phyloP scores from a whole-genome alignment of 2,329 filamentous ascomycete species.

The Pezicula rhizophila region DNA sequence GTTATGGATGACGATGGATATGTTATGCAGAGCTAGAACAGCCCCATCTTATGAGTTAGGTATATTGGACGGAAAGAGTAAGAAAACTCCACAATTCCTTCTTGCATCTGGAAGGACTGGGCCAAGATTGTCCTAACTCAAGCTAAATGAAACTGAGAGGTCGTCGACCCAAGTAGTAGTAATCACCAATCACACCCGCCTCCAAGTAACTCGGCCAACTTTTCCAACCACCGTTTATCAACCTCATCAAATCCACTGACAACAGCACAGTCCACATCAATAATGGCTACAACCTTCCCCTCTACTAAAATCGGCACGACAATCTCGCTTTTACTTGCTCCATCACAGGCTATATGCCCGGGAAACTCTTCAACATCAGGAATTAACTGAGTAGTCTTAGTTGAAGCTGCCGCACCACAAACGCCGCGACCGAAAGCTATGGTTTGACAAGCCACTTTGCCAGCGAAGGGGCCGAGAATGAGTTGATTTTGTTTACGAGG shows the following conservation, averaged over 20 bases:
- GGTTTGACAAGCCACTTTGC: conserved; percentile 73
- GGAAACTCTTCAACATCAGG: conserved; percentile 68
- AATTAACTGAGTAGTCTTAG: conserved; percentile 57
- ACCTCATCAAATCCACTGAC: conserved; percentile 61
- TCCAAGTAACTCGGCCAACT: conserved; percentile 54
- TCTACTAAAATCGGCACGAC: conserved; percentile 60
- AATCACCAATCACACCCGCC: conserved; percentile 60
- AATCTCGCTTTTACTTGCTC: conserved; percentile 70
- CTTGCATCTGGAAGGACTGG: no score
- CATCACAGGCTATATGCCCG: conserved; percentile 78
- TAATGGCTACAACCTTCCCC: conserved; percentile 60
- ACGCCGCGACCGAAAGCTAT: conserved; percentile 70
- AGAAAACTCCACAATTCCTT: no score
- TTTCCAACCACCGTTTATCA: conserved; percentile 60
- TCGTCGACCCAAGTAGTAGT: no score
- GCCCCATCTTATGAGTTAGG: no score
- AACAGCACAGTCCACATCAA: conserved; percentile 72
- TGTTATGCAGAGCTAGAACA: no score
- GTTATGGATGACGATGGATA: no score
- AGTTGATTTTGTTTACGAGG: conserved; percentile 41
- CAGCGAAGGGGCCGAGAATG: conserved; percentile 75
- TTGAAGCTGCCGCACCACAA: conserved; percentile 64
- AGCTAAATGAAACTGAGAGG: no score
- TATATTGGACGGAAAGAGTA: no score
- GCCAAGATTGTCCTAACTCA: no score